These are phyloP conservation scores for Lactarius sp. DNA, from an alignment of 768 basidiomycete genomes.

Conservation along the genomic window DNA sequence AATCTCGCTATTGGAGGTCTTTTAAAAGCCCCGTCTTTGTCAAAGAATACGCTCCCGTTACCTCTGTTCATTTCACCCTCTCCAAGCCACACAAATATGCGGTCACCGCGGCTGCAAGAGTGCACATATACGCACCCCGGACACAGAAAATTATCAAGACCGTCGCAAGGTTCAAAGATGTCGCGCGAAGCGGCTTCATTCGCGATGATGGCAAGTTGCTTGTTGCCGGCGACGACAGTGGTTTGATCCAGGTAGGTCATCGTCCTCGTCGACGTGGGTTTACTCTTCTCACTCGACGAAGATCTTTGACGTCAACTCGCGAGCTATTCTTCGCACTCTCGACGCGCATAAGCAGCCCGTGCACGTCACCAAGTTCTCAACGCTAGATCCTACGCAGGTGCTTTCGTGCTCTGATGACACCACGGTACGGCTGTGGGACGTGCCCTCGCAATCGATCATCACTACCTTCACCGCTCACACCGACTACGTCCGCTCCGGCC, in stretches of 20 bases:
- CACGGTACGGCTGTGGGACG: constrained; percentile 90
- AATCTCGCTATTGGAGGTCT: constrained; percentile 82
- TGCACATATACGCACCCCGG: constrained; percentile 93
- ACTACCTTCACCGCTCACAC: constrained; percentile 80
- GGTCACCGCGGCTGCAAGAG: constrained; percentile 87
- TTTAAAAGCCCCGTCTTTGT: constrained; percentile 90
- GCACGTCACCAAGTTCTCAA: constrained; percentile 90
- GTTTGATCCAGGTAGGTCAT: constrained; percentile 62
- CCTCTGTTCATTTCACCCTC: constrained; percentile 87
- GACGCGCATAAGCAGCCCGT: constrained; percentile 95
- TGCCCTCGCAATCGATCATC: constrained; percentile 79
- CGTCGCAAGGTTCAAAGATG: constrained; percentile 94
- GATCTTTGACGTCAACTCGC: constrained; percentile 87
- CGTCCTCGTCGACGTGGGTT: neutral
- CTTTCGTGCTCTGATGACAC: constrained; percentile 96
- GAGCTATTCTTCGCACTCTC: constrained; percentile 89
- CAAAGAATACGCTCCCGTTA: constrained; percentile 95
- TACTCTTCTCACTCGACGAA: constrained; percentile 29
- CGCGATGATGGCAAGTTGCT: constrained; percentile 92
- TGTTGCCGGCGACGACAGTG: constrained; percentile 92
- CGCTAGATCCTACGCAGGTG: constrained; percentile 72
- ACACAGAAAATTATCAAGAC: constrained; percentile 97
- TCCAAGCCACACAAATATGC: constrained; percentile 90
- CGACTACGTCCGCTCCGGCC: constrained; percentile 94
- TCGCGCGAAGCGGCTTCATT: constrained; percentile 84